Base-by-base conservation (phyloP, 768 basidiomycete genomes). In the Tricholoma sp. region DNA sequence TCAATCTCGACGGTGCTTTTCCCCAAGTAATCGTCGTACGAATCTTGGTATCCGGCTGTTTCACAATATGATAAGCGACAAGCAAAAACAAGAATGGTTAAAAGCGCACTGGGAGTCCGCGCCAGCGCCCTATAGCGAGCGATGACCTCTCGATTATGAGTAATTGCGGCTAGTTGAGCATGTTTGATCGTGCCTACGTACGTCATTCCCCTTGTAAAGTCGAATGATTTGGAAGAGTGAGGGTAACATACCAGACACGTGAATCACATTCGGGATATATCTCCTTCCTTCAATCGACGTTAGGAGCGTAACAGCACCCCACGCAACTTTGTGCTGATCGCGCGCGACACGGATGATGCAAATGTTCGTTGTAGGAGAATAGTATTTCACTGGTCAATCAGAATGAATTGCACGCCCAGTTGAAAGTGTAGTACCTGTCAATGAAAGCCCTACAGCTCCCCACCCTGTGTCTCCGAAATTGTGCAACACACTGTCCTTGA, bases 381-480 rank as follows among this genome's bases (percentile, higher is more conserved):
- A 91, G 64, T 95, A 95, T 69, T 94, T 92, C 56, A 95, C 94
- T 94, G 63, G 18, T n/a, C 47, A n/a, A 18, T 57, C 35, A 57
- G 61, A 50, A 61, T 35, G 24, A 32, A 52, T 12, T 34, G 9
- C 34, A 10, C 54, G 19, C 32, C 22, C 29, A 52, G 24, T 31
- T 18, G 32, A 6, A 43, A 0, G 21, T 8, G 46, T 11, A 18
- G 54, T 57, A 89, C 92, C 86, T 19, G 78, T 84, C 57, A 95
- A 72, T 3, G 86, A 88, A 34, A 81, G 68, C 0, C 83, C 88
- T 2, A 94, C 82, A 9, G 86, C 80, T 22, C 92, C 92, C 92
- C 91, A 94, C 4, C 91, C 93, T 0, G 82, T 76, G 66, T 94
- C 91, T 2, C 93, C 93, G 66, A 93, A 94, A 63, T 92, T 85